Evolutionary conservation across 1,139 yeast species (phyloP), one percentile per base, ranked within the genome.

Genomic region (Scheffersomyces illinoinensis): DNA sequence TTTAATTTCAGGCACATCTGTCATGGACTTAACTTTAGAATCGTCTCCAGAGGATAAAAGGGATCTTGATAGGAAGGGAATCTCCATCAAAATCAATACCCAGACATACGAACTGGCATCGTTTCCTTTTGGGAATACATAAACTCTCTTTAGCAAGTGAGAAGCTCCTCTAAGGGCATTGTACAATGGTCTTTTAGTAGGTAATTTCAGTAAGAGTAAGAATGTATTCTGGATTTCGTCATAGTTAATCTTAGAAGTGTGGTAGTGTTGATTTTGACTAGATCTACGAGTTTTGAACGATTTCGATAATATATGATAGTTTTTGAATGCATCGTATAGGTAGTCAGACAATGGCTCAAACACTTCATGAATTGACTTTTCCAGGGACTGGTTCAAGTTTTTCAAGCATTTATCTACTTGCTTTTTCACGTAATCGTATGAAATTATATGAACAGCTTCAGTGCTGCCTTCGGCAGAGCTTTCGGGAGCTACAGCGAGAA

Each of bases 11-110:
- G 84, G 81, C 0, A 80, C 72, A 46, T 82, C 82, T 49, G 78
- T 72, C 79, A 80, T 79, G 56, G 71, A 51, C 26, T 53, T 54
- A 55, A 55, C 18, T 57, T 53, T 21, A 52, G 55, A 60, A 63
- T 52, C 65, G 69, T 67, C 65, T 70, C 66, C 74, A 68, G 71
- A 62, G 53, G 68, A 68, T 19, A 76, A 70, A 53, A 63, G 72
- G 8, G 87, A 80, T 47, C 77, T 75, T 4, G 83, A 74, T 7
- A 89, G 71, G 18, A 83, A 78, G 0, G 95, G 95, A 21, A 86
- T 82, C 59, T 88, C 91, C 57, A 87, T 70, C n/a, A 89, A 69
- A 3, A 89, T 82, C 21, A 89, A 70, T 0, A 89, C 64, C 89
- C 91, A 88, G 53, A 76, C 68, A 49, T 85, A 72, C 10, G 81